phyloP scores from a whole-genome alignment of 345 rosid genomes.

The Hypericum perforatum region DNA sequence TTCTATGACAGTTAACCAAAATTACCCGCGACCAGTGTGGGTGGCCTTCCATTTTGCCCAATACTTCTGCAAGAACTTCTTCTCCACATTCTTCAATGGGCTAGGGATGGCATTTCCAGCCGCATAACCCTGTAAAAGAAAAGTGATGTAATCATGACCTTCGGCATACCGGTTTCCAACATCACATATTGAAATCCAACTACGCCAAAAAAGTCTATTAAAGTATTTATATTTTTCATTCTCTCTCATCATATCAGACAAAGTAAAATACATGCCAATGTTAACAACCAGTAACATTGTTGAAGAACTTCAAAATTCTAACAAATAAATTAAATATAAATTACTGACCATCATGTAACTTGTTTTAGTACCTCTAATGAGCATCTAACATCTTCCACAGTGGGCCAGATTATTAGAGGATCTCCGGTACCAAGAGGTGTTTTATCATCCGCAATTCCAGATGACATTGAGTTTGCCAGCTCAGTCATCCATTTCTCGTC shows the following conservation, averaged over 20 bases:
- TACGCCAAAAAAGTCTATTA: no score
- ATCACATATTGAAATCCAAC: no score
- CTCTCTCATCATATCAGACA: no score
- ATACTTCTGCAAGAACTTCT: conserved; percentile 62
- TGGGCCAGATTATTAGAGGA: conserved; percentile 84
- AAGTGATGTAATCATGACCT: not conserved
- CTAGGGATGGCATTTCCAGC: conserved; percentile 90
- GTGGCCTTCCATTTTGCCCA: conserved; percentile 91
- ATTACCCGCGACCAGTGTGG: conserved; percentile 74
- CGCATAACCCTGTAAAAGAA: conserved; percentile 64
- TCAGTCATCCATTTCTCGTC: conserved; percentile 95
- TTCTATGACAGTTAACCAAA: not conserved
- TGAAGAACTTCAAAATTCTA: not conserved
- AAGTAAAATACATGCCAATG: no score
- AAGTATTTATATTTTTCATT: no score
- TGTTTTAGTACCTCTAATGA: conserved; percentile 65
- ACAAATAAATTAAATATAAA: not conserved
- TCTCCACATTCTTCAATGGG: conserved; percentile 83
- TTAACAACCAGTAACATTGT: no score
- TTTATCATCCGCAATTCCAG: conserved; percentile 67
- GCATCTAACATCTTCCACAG: conserved; percentile 84
- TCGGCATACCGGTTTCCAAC: no score
- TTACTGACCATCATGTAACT: conserved; percentile 7
- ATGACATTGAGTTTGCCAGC: conserved; percentile 71
- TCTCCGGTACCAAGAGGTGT: conserved; percentile 69